These are phyloP conservation scores for Thoreauomyces humboldtii DNA, from an alignment of 192 early-diverging fungal genomes.

Conservation along the genomic window DNA sequence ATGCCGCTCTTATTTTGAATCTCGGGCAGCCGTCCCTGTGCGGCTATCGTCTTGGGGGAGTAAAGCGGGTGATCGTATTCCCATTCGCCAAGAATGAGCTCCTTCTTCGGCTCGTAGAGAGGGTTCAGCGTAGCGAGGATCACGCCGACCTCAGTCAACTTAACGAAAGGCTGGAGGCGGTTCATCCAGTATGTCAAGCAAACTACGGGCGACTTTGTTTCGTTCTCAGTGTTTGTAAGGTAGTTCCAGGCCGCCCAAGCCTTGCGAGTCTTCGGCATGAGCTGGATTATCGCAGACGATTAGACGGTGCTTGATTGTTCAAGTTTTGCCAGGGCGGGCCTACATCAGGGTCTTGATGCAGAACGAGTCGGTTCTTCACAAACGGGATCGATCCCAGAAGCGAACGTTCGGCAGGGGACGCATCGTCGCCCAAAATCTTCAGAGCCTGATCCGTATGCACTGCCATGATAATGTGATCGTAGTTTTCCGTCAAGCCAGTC, in stretches of 20 bases:
- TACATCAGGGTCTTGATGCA: conserved; percentile 53
- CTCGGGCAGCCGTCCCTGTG: conserved; percentile 43
- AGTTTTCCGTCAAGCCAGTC: conserved; percentile 35
- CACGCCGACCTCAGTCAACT: conserved; percentile 40
- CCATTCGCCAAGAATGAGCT: conserved; percentile 42
- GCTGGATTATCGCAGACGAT: no score
- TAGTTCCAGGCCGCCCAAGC: conserved; percentile 66
- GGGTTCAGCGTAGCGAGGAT: conserved; percentile 65
- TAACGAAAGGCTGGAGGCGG: conserved; percentile 52
- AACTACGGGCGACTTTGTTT: conserved; percentile 31
- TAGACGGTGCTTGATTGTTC: no score
- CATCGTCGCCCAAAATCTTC: conserved; percentile 50
- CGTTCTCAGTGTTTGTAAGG: conserved; percentile 35
- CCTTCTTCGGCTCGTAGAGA: conserved; percentile 42
- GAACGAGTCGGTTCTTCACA: conserved; percentile 45
- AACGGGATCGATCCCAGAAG: conserved; percentile 50
- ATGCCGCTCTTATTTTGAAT: conserved; percentile 52
- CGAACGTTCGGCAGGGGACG: conserved; percentile 45
- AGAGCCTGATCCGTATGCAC: conserved; percentile 61
- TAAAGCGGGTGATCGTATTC: conserved; percentile 55
- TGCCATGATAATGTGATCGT: conserved; percentile 60
- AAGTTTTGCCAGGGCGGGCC: background rate
- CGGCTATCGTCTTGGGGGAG: conserved; percentile 42
- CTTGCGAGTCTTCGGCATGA: conserved; percentile 52
- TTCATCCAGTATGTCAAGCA: conserved; percentile 69